Percentiles rank a stretch among this genome's conserved stretches.
Evolutionary conservation across 208 protist genomes (phyloP).

Genomic region (Leptomonas seymouri): DNA sequence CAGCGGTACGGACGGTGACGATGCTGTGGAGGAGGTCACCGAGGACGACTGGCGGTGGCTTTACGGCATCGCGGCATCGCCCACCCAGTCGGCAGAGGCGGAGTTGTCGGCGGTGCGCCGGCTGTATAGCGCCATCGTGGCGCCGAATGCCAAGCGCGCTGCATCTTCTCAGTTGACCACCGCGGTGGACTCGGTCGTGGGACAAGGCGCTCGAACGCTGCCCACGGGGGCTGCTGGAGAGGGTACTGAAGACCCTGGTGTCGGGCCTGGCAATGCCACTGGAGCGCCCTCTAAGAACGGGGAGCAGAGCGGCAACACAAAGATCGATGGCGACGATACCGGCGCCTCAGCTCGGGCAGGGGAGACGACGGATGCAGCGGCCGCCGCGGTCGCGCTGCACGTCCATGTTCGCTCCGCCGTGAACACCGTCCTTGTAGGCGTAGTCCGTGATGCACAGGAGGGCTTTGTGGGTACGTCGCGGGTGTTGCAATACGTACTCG

Average conservation of each 20-base stretch:
- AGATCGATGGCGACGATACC: not conserved
- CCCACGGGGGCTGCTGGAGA: no score
- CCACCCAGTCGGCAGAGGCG: conserved; percentile 1
- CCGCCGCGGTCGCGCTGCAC: conserved; percentile 19
- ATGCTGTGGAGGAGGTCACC: conserved; percentile 25
- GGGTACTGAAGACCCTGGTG: not conserved
- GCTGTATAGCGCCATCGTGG: conserved; percentile 1
- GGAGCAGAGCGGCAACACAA: not conserved
- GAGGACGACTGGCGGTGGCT: conserved; percentile 43
- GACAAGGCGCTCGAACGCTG: no score
- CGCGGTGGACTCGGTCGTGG: no score
- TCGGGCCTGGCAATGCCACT: not conserved
- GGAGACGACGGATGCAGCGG: not conserved
- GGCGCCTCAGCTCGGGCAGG: not conserved
- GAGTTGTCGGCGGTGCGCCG: conserved; percentile 16
- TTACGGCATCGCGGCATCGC: conserved; percentile 26
- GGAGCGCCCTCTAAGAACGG: not conserved
- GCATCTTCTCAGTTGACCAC: not conserved
- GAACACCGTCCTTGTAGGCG: conserved; percentile 69
- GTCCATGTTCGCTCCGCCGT: conserved; percentile 62
- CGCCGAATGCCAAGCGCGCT: not conserved
- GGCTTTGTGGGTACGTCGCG: conserved; percentile 53
- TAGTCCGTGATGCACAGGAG: conserved; percentile 70
- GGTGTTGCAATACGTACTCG: conserved; percentile 74
- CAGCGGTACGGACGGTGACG: not conserved